phyloP scores from a whole-genome alignment of 805 yeast species.

The Cyberlindnera japonica region DNA sequence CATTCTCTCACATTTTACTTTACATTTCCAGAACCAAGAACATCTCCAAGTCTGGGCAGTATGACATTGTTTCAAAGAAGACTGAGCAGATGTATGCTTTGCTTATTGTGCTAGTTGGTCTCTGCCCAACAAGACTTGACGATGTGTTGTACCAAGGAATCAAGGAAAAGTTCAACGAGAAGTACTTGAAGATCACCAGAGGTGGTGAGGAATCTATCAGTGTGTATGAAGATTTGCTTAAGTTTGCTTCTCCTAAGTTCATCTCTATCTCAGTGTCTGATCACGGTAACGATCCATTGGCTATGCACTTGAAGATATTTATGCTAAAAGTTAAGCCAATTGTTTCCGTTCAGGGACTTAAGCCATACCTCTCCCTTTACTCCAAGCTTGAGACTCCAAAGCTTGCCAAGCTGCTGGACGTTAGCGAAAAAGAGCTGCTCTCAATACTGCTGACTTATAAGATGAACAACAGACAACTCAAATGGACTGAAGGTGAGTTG shows the following conservation, averaged over 20 bases:
- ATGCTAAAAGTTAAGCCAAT: slow-evolving; percentile 38
- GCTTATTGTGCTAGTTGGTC: slow-evolving; percentile 41
- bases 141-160: slow-evolving; percentile 41
- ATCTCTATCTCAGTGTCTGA: slow-evolving; percentile 38
- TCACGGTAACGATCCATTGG: slow-evolving; percentile 37
- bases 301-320: slow-evolving; percentile 41
- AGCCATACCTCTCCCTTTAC: slow-evolving; percentile 43
- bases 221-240: slow-evolving; percentile 43
- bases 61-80: slow-evolving; percentile 43
- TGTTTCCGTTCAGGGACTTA: slow-evolving; percentile 37
- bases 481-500: slow-evolving; percentile 39
- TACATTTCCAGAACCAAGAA: slow-evolving; percentile 44
- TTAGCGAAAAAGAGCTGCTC: slow-evolving; percentile 32
- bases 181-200: slow-evolving; percentile 38
- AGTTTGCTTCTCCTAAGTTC: slow-evolving; percentile 47
- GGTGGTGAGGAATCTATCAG: slow-evolving; percentile 40
- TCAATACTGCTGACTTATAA: slow-evolving; percentile 41
- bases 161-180: slow-evolving; percentile 45
- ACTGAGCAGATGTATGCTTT: slow-evolving; percentile 51
- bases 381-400: slow-evolving; percentile 43
- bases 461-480: slow-evolving; percentile 42
- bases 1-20: slow-evolving; percentile 43
- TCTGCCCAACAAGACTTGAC: slow-evolving; percentile 45
- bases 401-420: slow-evolving; percentile 37
- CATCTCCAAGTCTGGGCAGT: slow-evolving; percentile 40